Evolutionary conservation across 495 filamentous ascomycete species (phyloP).

Genomic region (Paragyromitra xinjiangensis): DNA sequence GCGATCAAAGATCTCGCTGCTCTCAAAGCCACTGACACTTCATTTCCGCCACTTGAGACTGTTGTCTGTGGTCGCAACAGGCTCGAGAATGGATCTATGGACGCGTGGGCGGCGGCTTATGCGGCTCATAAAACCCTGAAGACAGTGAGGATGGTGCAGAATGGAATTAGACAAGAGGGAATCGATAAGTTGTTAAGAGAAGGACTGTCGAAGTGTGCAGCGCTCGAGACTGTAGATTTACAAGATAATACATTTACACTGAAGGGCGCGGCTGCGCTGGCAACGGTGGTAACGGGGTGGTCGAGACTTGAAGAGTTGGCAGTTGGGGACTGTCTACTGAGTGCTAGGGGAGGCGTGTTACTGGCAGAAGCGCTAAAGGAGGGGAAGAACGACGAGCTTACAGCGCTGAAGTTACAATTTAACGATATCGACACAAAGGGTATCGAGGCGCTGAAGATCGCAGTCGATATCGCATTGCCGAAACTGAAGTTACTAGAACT

Average conservation of each 20-base stretch:
- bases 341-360: slow-evolving; percentile 77
- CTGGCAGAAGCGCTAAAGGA: slow-evolving; percentile 75
- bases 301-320: slow-evolving; percentile 79
- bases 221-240: slow-evolving; percentile 79
- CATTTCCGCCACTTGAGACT: slow-evolving; percentile 84
- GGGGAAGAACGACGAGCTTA: slow-evolving; percentile 77
- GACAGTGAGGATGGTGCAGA: slow-evolving; percentile 96
- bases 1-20: slow-evolving; percentile 76
- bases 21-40: slow-evolving; percentile 76
- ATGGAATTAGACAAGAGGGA: slow-evolving; percentile 94
- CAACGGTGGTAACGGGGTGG: slow-evolving; percentile 78
- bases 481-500: slow-evolving; percentile 73
- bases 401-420: slow-evolving; percentile 86
- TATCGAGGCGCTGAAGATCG: slow-evolving; percentile 72
- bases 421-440: slow-evolving; percentile 86
- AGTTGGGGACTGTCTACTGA: slow-evolving; percentile 85
- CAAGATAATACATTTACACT: slow-evolving; percentile 98
- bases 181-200: slow-evolving; percentile 78
- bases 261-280: slow-evolving; percentile 78
- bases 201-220: slow-evolving; percentile 73
- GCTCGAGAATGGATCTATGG: slow-evolving; percentile 94
- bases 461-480: slow-evolving; percentile 65
- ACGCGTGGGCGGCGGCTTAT: slow-evolving; percentile 88
- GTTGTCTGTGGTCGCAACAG: slow-evolving; percentile 95
- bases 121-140: slow-evolving; percentile 79